Base-by-base conservation (phyloP, 768 basidiomycete genomes). In the Gloeostereum incarnatum region DNA sequence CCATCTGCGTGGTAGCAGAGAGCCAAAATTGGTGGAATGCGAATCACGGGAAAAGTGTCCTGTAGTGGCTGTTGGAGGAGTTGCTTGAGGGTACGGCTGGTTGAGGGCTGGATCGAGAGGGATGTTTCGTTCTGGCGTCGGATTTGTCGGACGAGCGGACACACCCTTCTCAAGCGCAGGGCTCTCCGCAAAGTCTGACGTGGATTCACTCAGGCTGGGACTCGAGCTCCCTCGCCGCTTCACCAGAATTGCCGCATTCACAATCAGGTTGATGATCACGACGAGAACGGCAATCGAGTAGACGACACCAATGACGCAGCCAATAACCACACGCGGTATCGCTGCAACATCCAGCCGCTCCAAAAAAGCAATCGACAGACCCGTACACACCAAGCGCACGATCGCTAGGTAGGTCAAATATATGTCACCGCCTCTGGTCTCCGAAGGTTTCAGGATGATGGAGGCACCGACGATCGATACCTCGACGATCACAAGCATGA, bases 321-420 rank as follows among this genome's bases (percentile, higher is more conserved):
- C 90, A 40, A 96, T 79, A 23, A 73, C 80, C 2, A 86, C 82
- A 14, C 90, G 75, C 1, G 85, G 79, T 48, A 94, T 94, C 27
- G 90, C 67, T 13, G 66, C 59, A 23, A 92, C 68, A 5, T 65
- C 56, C 18, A 91, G 52, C 6, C 58, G 61, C 45, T 85, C 69
- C 33, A 89, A 60, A 56, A 92, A 96, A 0, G 86, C 75, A 44
- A 94, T 71, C 62, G 86, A 62, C 16, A 90, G 54, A 5, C 76
- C 81, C 19, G 79, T 77, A 40, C 75, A 80, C 8, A 80, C 62
- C 6, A 93, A 60, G 19, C 90, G 72, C 8, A 78, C 70, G 46
- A 83, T 63, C 27, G 75, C 69, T 20, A 92, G 57, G 54, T 77
- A 85, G 11, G 68, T 69, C 4, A 69, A 68, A 30, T 92, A 73